Evolutionary conservation across 257 asterid species (phyloP).

Genomic region (Striga asiatica): DNA sequence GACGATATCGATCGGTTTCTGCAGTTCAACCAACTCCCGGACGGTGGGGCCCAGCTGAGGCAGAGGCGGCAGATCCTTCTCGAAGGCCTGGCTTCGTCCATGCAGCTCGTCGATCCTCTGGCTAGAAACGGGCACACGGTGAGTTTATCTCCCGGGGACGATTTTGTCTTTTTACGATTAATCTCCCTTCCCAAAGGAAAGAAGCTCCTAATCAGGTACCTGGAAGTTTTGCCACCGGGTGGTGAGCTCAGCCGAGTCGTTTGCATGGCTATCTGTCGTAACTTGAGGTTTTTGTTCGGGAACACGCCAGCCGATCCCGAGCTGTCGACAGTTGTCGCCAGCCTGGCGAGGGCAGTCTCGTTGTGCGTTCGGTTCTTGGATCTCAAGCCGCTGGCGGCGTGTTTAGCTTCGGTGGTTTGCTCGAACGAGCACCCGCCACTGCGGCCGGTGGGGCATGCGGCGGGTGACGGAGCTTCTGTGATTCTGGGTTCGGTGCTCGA

Average conservation of each 20-base stretch:
- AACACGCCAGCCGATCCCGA: conserved; percentile 30
- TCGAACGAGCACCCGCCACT: conserved; percentile 65
- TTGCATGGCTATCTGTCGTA: conserved; percentile 75
- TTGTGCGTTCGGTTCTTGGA: conserved; percentile 41
- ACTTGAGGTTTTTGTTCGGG: conserved; percentile 65
- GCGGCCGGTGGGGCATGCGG: conserved; percentile 54
- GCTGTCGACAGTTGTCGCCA: conserved; percentile 20
- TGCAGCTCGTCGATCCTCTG: conserved; percentile 66
- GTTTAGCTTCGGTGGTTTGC: conserved; percentile 78
- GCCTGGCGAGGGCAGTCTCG: conserved; percentile 39
- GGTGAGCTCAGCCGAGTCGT: conserved; percentile 59
- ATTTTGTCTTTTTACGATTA: conserved; percentile 49
- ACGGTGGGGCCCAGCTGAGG: conserved; percentile 54
- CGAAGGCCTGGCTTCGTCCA: conserved; percentile 63
- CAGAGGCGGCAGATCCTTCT: conserved; percentile 51
- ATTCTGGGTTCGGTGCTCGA: conserved; percentile 60
- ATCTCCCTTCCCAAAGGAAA: conserved; percentile 67
- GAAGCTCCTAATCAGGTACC: conserved; percentile 47
- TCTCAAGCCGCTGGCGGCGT: conserved; percentile 56
- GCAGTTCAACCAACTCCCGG: conserved; percentile 60
- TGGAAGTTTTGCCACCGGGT: conserved; percentile 46
- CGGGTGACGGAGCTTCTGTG: conserved; percentile 74
- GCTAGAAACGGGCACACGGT: conserved; percentile 45
- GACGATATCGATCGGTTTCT: conserved; percentile 85
- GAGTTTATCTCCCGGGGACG: conserved; percentile 42